Percentiles rank a stretch among this genome's conserved stretches.
These are phyloP conservation scores for Coemansia sp. DNA, from an alignment of 192 early-diverging fungal genomes.

Conservation along the genomic window DNA sequence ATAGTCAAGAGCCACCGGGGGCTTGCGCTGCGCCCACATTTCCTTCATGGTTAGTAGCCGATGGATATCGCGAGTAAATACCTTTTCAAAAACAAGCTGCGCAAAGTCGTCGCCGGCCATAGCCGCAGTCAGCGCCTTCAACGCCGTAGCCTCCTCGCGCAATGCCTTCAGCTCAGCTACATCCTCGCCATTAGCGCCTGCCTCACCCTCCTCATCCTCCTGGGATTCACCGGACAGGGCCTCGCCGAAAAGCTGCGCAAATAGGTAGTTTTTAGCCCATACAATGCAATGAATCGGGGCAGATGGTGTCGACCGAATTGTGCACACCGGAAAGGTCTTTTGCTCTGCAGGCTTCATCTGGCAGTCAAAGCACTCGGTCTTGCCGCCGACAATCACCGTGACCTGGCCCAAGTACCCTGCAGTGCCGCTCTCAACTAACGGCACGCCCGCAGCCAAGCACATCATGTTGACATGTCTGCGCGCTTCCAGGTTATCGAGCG, in stretches of 20 bases:
- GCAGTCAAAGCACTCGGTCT: slow-evolving; percentile 94
- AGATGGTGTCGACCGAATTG: slow-evolving; percentile 92
- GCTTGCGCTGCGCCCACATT: slow-evolving; percentile 76
- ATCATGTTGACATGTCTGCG: slow-evolving; percentile 91
- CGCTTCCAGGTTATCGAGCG: slow-evolving; percentile 94
- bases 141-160: slow-evolving; percentile 65
- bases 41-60: slow-evolving; percentile 80
- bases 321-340: slow-evolving; percentile 94
- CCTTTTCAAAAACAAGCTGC: slow-evolving; percentile 66
- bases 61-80: slow-evolving; percentile 77
- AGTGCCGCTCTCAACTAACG: slow-evolving; percentile 96
- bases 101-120: slow-evolving; percentile 61
- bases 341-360: slow-evolving; percentile 74
- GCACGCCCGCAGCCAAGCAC: slow-evolving; percentile 87
- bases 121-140: slow-evolving; percentile 63
- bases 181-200: no score
- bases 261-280: slow-evolving; percentile 98
- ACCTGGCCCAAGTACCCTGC: slow-evolving; percentile 93
- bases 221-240: slow-evolving; percentile 53
- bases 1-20: slow-evolving; percentile 68
- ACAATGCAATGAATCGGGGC: slow-evolving; percentile 97
- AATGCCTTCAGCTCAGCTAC: slow-evolving; percentile 71
- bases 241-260: slow-evolving; percentile 74
- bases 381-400: slow-evolving; percentile 71
- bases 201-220: slow-evolving; percentile 51